Conservation (phyloP, 176 grass and related monocot species). For the Juncus inflexus region DNA sequence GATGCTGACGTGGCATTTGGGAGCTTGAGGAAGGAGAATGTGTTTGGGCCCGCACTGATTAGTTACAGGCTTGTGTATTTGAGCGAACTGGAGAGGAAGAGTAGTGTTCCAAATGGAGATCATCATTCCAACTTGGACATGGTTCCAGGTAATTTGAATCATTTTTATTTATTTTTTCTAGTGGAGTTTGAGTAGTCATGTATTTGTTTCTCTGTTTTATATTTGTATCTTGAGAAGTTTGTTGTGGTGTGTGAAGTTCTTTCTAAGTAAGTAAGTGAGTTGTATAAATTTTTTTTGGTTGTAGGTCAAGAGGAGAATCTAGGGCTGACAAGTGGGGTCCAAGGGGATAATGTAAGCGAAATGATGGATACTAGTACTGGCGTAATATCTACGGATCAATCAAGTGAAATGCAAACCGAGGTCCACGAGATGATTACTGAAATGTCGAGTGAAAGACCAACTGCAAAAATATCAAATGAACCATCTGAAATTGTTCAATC, state of each 20-base stretch:
- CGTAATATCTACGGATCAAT: too few relatives aligned
- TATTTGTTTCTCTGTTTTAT: background rate
- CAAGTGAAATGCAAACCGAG: background rate
- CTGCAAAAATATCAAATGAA: background rate
- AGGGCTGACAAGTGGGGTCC: too few relatives aligned
- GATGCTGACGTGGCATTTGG: constrained; percentile 77
- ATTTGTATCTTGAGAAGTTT: constrained; percentile 6
- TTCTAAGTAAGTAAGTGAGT: too few relatives aligned
- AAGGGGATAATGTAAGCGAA: too few relatives aligned
- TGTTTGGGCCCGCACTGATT: constrained; percentile 57
- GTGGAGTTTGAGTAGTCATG: background rate
- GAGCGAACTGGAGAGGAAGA: constrained; percentile 6
- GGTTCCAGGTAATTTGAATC: background rate
- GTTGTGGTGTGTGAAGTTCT: too few relatives aligned
- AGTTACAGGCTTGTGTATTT: constrained; percentile 59
- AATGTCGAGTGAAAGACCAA: background rate
- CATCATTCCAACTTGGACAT: background rate
- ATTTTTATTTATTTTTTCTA: background rate
- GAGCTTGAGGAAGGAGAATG: constrained; percentile 45
- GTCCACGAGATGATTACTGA: background rate
- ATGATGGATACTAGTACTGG: too few relatives aligned
- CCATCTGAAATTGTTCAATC: background rate
- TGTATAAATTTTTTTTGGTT: too few relatives aligned
- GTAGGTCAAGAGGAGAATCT: too few relatives aligned
- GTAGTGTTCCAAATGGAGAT: background rate